Evolutionary conservation across 2,329 filamentous ascomycete genomes (phyloP).

Genomic region (Aspergillus quadrilineatus): DNA sequence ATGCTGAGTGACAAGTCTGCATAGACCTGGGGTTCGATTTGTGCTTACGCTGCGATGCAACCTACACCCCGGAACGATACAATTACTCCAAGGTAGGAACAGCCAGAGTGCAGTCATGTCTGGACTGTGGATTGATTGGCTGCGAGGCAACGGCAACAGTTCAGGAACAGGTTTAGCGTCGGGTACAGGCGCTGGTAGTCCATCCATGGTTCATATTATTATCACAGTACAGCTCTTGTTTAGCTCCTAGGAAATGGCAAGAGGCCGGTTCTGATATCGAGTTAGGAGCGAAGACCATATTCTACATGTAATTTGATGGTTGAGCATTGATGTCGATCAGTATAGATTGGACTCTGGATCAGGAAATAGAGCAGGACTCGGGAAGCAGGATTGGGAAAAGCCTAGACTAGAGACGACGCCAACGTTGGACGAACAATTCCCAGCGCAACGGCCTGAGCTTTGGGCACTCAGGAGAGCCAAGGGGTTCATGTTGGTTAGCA

Average conservation of each 20-base stretch:
- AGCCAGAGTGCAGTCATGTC: not conserved
- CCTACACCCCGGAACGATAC: not conserved
- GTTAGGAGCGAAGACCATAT: too few species aligned
- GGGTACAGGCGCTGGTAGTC: not conserved
- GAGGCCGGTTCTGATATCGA: too few species aligned
- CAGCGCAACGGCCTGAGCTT: not conserved
- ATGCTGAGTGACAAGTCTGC: not conserved
- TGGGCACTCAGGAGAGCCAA: not conserved
- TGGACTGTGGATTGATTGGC: not conserved
- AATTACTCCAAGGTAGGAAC: too few species aligned
- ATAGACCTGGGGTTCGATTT: not conserved
- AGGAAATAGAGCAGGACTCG: not conserved
- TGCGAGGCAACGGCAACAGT: slow-evolving; percentile 1
- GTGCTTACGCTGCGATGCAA: not conserved
- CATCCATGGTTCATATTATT: not conserved
- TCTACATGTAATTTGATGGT: too few species aligned
- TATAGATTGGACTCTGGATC: not conserved
- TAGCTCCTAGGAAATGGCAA: too few species aligned
- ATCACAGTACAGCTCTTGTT: too few species aligned
- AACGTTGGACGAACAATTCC: not conserved
- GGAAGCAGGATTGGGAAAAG: too few species aligned
- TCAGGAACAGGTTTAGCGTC: slow-evolving; percentile 35
- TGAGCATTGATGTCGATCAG: slow-evolving; percentile 4
- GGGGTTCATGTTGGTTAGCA: not conserved
- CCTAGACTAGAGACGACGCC: not conserved